Percentiles rank a stretch among this genome's conserved stretches.
Evolutionary conservation across 176 grass and related monocot genomes (phyloP).

Genomic region (Tuctoria greenei): DNA sequence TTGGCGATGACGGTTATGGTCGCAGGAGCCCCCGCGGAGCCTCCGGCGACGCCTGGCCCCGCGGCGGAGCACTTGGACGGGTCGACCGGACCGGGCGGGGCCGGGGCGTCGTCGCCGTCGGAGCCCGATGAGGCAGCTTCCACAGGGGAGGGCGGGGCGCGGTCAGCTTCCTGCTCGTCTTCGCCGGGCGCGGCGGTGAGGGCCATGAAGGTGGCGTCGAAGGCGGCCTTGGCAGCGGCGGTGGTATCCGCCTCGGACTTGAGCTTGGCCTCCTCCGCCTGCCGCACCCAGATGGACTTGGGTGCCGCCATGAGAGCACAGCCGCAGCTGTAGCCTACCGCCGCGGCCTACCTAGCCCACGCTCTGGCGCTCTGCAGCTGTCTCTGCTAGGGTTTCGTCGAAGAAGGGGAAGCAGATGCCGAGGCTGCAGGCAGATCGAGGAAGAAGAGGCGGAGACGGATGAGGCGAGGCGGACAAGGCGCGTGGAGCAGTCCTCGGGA

Average conservation of each 20-base stretch:
- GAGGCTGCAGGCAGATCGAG: neutral
- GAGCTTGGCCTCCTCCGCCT: constrained; percentile 93
- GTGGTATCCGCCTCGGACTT: constrained; percentile 90
- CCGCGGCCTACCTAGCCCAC: neutral
- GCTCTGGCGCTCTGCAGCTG: neutral
- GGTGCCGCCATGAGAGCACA: constrained; percentile 44
- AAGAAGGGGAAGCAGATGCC: constrained; percentile 3
- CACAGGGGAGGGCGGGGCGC: constrained; percentile 33
- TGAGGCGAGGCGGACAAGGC: neutral
- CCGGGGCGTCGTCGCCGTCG: constrained; percentile 37
- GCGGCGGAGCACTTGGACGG: constrained; percentile 65
- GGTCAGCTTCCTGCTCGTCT: constrained; percentile 12
- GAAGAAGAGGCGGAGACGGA: too few relatives aligned
- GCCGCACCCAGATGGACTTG: constrained; percentile 85
- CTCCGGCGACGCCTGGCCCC: constrained; percentile 68
- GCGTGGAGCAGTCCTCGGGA: neutral
- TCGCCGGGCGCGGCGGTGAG: constrained; percentile 40
- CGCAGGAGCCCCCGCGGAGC: constrained; percentile 43
- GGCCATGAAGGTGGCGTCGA: constrained; percentile 86
- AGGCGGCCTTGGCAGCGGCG: constrained; percentile 89
- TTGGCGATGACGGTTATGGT: constrained; percentile 68
- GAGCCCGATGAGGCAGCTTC: constrained; percentile 31
- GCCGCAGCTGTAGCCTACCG: neutral
- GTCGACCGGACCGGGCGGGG: constrained; percentile 63
- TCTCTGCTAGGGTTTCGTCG: constrained; percentile 39